Base-by-base conservation (phyloP, 306 rosid species). In the Alnus rubra region DNA sequence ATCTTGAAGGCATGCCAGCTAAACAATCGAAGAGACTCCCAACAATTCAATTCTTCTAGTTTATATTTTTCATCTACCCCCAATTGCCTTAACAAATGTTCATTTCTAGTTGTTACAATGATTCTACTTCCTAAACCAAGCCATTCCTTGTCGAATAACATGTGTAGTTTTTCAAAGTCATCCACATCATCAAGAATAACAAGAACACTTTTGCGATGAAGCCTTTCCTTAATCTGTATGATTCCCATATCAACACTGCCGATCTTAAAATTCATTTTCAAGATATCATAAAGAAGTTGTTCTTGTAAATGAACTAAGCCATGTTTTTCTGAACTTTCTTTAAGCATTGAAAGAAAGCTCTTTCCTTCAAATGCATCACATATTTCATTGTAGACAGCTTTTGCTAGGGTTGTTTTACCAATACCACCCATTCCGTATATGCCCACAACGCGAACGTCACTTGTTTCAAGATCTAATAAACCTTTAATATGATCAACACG, bases 1-100 rank as follows among this genome's bases (percentile, higher is more conserved):
- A 48, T 47, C 2, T 62, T 23, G 44, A 77, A 88, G 2, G 89
- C 74, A 51, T 88, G 80, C 89, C 86, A 75, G 54, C 65, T 81
- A 1, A 85, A 71, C 8, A 83, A 72, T 49, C 71, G 72, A 8
- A 79, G 70, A 6, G 87, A 80, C 16, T 88, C 87, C 0, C 0
- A 14, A 2, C 47, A 1, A 1, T 76, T 9, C 84, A 83, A 39
- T 74, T 74, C 28, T 33, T 44, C 6, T 0, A 11, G n/a, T 4
- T 1, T 0, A 56, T 9, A 45, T 0, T 79, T 18, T 63, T 12
- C 3, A 44, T 76, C 79, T 19, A 28, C 79, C 44, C 47, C 12
- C 1, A 67, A 50, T 5, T 12, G 18, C 0, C 44, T 71, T 13
- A 85, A 77, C 3, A 85, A 0, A 2, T 4, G 65, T 0, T 4